Percentiles rank a stretch among this genome's conserved stretches.
Conservation (phyloP, 2,329 filamentous ascomycete species). For the Diaporthe eres region DNA sequence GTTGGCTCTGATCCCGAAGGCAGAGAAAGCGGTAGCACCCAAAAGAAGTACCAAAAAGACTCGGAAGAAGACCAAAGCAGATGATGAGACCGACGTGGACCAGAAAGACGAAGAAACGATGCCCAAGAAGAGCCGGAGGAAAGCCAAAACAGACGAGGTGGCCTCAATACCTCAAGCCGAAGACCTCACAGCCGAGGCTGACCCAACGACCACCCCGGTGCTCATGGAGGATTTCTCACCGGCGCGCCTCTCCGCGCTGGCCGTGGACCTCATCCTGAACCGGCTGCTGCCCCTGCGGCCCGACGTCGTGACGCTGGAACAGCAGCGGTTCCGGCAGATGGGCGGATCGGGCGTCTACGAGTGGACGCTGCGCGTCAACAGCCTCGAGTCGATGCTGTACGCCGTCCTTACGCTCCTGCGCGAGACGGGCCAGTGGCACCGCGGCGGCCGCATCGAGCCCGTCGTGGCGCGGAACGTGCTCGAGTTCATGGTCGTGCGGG, state of each 20-base stretch:
- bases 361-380: conserved; percentile 87
- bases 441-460: conserved; percentile 51
- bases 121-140: neutral
- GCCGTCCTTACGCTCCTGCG: conserved; percentile 73
- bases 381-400: conserved; percentile 86
- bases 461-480: conserved; percentile 70
- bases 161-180: neutral
- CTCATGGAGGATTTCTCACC: conserved; percentile 51
- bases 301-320: conserved; percentile 78
- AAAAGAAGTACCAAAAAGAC: neutral
- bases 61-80: neutral
- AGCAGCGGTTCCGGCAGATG: conserved; percentile 73
- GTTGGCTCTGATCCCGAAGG: conserved; percentile 43
- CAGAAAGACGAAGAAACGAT: neutral
- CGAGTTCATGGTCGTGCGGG: conserved; percentile 43
- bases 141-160: conserved; percentile 14
- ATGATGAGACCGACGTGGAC: neutral
- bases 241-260: conserved; percentile 50
- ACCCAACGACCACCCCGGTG: conserved; percentile 15
- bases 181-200: neutral
- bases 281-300: conserved; percentile 67
- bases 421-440: conserved; percentile 56
- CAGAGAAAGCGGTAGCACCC: conserved; percentile 35
- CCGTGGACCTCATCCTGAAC: conserved; percentile 51
- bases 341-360: conserved; percentile 77